Conservation (phyloP, 257 asterid species). For the Solanum gandarillasii region DNA sequence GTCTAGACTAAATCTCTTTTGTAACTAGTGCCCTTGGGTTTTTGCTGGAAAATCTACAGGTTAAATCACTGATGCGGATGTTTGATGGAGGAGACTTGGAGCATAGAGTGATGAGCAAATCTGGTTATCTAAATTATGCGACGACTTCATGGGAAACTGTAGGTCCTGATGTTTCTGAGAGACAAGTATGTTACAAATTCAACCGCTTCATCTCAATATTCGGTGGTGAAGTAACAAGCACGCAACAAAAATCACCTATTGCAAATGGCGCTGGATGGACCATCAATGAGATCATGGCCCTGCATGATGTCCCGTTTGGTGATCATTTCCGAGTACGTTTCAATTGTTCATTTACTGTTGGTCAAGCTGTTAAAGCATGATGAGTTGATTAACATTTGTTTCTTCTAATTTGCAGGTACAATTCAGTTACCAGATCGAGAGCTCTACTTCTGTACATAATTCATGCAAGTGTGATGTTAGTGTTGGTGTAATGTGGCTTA, state of each 20-base stretch:
- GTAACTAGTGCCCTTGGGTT: not conserved
- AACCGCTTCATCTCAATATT: slow-evolving; percentile 58
- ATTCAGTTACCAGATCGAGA: slow-evolving; percentile 45
- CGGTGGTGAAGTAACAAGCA: slow-evolving; percentile 75
- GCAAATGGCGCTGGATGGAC: slow-evolving; percentile 46
- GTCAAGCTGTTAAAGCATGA: not conserved
- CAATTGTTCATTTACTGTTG: not conserved
- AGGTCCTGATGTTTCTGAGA: slow-evolving; percentile 30
- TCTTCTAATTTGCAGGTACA: slow-evolving; percentile 40
- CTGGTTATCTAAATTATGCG: slow-evolving; percentile 60
- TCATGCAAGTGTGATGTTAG: slow-evolving; percentile 48
- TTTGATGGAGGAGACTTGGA: slow-evolving; percentile 80
- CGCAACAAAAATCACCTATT: slow-evolving; percentile 42
- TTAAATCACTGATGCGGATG: slow-evolving; percentile 49
- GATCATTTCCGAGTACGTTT: slow-evolving; percentile 65
- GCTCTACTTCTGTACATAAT: slow-evolving; percentile 23
- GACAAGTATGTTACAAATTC: slow-evolving; percentile 56
- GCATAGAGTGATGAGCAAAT: slow-evolving; percentile 60
- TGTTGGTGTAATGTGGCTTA: slow-evolving; percentile 71
- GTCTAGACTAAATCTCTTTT: not conserved
- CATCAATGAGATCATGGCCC: slow-evolving; percentile 55
- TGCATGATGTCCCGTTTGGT: slow-evolving; percentile 55
- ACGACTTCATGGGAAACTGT: slow-evolving; percentile 53
- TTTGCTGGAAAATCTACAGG: slow-evolving; percentile 25
- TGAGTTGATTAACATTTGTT: not conserved